Evolutionary conservation across 495 filamentous ascomycete species (phyloP).

Genomic region (Penicillium fimorum): DNA sequence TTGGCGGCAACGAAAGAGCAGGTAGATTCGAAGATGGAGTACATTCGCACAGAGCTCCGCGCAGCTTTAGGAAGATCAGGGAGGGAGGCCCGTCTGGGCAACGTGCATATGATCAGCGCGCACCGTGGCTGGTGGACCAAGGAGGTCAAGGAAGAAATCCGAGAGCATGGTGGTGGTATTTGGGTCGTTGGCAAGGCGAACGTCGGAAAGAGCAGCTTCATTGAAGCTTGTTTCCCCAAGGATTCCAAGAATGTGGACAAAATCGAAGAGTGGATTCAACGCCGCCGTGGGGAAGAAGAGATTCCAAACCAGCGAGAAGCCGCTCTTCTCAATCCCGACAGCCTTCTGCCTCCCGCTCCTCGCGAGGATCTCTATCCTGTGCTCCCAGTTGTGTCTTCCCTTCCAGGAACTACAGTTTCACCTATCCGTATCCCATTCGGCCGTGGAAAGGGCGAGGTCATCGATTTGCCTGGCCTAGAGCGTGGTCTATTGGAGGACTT

Average conservation of each 20-base stretch:
- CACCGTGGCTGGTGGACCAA: conserved; percentile 86
- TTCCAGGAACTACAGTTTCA: conserved; percentile 92
- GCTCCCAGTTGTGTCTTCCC: conserved; percentile 78
- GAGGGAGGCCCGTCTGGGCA: conserved; percentile 69
- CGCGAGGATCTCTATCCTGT: conserved; percentile 69
- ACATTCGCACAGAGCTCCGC: conserved; percentile 69
- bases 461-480: conserved; percentile 86
- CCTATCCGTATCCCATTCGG: conserved; percentile 90
- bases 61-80: conserved; percentile 62
- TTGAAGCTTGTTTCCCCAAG: conserved; percentile 82
- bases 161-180: conserved; percentile 74
- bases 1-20: conserved; percentile 76
- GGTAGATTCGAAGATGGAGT: conserved; percentile 80
- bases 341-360: conserved; percentile 71
- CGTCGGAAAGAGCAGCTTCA: conserved; percentile 92
- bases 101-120: conserved; percentile 79
- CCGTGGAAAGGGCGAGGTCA: conserved; percentile 80
- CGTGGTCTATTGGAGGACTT: conserved; percentile 67
- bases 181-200: conserved; percentile 99
- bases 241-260: conserved; percentile 55
- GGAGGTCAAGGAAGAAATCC: conserved; percentile 79
- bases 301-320: conserved; percentile 16
- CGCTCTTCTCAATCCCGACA: conserved; percentile 24
- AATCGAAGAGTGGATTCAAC: conserved; percentile 35
- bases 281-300: conserved; percentile 24